phyloP scores from a whole-genome alignment of 2,329 filamentous ascomycete genomes.

The Ceratocystis colombiana region DNA sequence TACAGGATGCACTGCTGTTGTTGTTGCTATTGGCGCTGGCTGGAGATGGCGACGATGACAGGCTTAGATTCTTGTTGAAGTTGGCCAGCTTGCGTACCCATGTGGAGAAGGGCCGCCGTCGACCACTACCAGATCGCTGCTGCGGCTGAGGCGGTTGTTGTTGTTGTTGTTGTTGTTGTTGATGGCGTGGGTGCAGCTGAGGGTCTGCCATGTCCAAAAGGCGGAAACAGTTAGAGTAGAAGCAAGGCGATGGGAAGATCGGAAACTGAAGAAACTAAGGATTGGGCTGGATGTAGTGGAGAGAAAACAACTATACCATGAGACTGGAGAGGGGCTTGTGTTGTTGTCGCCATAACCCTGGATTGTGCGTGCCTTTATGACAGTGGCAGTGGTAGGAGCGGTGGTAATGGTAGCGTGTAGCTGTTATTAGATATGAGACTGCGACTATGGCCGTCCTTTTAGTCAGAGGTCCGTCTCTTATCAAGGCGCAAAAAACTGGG shows the following conservation, averaged over 20 bases:
- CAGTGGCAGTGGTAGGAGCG: too few relatives aligned
- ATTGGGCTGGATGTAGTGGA: not conserved
- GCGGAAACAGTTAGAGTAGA: constrained; percentile 4
- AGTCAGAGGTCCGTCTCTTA: not conserved
- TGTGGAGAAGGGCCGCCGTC: constrained; percentile 76
- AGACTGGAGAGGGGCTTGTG: constrained; percentile 26
- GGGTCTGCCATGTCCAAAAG: constrained; percentile 15
- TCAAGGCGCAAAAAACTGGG: not conserved
- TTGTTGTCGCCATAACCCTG: constrained; percentile 28
- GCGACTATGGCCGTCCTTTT: not conserved
- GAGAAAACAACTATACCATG: constrained; percentile 26
- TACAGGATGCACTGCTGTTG: constrained; percentile 28
- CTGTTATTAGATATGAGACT: not conserved
- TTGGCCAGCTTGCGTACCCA: constrained; percentile 92
- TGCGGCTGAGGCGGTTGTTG: not conserved
- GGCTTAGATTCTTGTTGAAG: constrained; percentile 59
- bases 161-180: constrained; percentile 12
- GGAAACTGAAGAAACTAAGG: not conserved
- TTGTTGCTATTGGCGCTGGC: constrained; percentile 28
- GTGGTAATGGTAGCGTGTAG: not conserved
- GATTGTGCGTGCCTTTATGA: not conserved
- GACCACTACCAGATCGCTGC: constrained; percentile 31
- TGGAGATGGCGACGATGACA: constrained; percentile 42
- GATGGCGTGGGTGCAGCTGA: not conserved
- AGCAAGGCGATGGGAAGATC: not conserved